Evolutionary conservation across 345 rosid genomes (phyloP), one percentile per base, ranked within the genome.

Genomic region (Sisymbrium irio): DNA sequence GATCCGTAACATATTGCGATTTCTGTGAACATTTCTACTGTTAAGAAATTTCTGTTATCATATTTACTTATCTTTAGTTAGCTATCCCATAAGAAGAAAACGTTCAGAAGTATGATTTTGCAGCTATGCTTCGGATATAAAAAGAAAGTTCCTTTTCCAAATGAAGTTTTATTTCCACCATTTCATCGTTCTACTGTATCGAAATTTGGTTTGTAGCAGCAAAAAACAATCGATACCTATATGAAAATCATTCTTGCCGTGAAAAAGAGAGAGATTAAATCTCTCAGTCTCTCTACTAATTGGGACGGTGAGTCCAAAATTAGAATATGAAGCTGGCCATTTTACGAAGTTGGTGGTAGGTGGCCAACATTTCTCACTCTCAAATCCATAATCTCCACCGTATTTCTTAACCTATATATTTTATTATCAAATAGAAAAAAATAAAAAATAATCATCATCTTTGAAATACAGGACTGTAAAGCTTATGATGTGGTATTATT

Each of bases 331-430:
- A 50, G 53, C 22, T 70, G 61, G 56, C 69, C 27, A 63, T 3
- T 62, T 40, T 53, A 42, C 7, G 37, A 33, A 64, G 54, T 51
- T 72, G 53, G 63, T 17, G 56, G 64, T 55, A 41, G 64, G 71
- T 73, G 58, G 25, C 65, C 77, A 64, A 63, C 63, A 46, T 33
- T 70, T 46, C 35, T 55, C 64, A 42, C 54, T 25, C 63, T 55
- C 11, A 3, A 17, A 53, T 6, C 55, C n/a, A 20, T 20, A 54
- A 17, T 40, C 15, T 57, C 51, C 63, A 66, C 36, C 50, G 1
- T 49, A 53, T 45, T 70, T 57, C 11, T 15, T 44, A 18, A 41
- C 6, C 11, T 56, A 14, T 33, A 0, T n/a, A 4, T 17, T 22
- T 40, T 18, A 5, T 36, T 56, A n/a, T 18, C 6, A 27, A 8